Evolutionary conservation across 2,329 filamentous ascomycete species (phyloP), one percentile per base, ranked within the genome.

Genomic region (Bipolaris cookei): DNA sequence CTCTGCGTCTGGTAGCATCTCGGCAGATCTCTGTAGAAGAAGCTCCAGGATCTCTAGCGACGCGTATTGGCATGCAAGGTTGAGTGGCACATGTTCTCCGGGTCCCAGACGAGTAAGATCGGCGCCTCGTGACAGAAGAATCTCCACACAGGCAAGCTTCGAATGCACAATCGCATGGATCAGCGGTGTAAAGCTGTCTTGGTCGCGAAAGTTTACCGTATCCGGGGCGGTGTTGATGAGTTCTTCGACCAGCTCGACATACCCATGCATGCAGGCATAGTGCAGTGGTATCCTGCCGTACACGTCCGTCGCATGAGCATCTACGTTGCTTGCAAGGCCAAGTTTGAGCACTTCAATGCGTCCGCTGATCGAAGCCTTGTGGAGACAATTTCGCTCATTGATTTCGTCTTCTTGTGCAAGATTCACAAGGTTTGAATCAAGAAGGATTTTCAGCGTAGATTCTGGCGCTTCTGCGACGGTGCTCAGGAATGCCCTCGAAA

Each of bases 381-480:
- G 95, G 44, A 99, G 82, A 71, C 93, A 97, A 70, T 97, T 99
- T 38, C 95, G 86, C 79, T 97, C 94, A 69, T 98, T 99, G 76
- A 99, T 98, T 69, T 97, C 93, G 73, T 99, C 95, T 68, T 96
- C 92, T 0, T 92, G 95, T 69, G 92, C 88, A n/a, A 97, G 84
- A 74, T 98, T 90, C 32, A 99, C 91, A 21, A 95, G 80, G 0
- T 87, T 86, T 2, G 93, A 97, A 46, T 90, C 87, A 23, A 97
- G 81, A 23, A 99, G 84, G 5, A 91, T 81, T 56, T 87, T 85
- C 18, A 98, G 81, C 7, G 93, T 88, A 25, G 90, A 86, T 62
- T 89, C 84, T 0, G 92, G 89, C 3, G 90, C 94, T 68, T 96
- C 92, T 63, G 91, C 90, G 65, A 97, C 91, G 4, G 92, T 92